Evolutionary conservation across 1,284 basidiomycete species (phyloP).

Genomic region (Tylopilus sp.): DNA sequence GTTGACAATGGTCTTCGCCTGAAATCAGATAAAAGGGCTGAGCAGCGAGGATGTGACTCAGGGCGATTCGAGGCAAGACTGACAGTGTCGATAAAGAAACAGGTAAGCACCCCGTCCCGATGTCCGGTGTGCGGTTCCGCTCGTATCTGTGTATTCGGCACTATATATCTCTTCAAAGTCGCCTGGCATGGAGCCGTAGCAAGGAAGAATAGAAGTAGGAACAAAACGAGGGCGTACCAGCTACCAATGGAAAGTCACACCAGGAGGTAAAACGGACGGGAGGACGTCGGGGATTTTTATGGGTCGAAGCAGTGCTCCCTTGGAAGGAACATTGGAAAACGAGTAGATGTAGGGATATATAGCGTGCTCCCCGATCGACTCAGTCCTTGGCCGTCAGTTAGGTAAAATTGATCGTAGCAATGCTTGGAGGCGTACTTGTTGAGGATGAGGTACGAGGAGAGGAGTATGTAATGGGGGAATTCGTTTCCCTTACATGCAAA

Average conservation of each 20-base stretch:
- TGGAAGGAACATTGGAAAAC: slow-evolving; percentile 74
- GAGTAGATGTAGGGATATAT: slow-evolving; percentile 88
- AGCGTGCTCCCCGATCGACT: slow-evolving; percentile 59
- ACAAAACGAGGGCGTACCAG: slow-evolving; percentile 45
- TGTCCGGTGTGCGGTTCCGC: slow-evolving; percentile 64
- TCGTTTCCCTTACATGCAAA: slow-evolving; percentile 89
- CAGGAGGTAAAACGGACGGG: slow-evolving; percentile 64
- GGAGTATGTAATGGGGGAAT: slow-evolving; percentile 90
- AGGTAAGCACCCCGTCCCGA: slow-evolving; percentile 91
- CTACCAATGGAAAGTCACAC: slow-evolving; percentile 77
- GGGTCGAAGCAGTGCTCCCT: slow-evolving; percentile 56
- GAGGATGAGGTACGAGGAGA: slow-evolving; percentile 77
- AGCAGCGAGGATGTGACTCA: background rate
- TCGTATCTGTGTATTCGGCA: slow-evolving; percentile 40
- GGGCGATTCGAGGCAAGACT: slow-evolving; percentile 14
- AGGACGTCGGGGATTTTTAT: slow-evolving; percentile 80
- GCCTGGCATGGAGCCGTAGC: slow-evolving; percentile 40
- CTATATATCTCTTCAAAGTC: slow-evolving; percentile 94
- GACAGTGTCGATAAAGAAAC: slow-evolving; percentile 97
- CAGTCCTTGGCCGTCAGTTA: slow-evolving; percentile 46
- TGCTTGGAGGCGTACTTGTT: slow-evolving; percentile 51
- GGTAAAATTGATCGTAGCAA: background rate
- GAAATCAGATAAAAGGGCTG: slow-evolving; percentile 5
- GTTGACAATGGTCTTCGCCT: slow-evolving; percentile 90
- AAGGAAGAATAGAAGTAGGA: background rate